Base-by-base conservation (phyloP, 2,329 filamentous ascomycete genomes). In the Colletotrichum sidae region DNA sequence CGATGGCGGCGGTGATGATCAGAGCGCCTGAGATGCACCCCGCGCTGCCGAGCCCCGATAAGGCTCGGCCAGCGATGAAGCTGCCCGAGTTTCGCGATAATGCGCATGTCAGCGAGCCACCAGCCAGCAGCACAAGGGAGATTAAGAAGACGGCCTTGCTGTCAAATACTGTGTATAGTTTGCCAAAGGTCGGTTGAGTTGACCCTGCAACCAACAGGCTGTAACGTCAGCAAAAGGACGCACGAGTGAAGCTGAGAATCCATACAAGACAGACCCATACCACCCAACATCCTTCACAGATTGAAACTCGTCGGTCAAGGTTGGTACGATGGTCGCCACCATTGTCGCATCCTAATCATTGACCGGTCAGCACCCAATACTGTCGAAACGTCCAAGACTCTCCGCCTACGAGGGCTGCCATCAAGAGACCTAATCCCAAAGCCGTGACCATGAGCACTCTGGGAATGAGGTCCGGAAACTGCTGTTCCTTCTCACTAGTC, bases 261-360 rank as follows among this genome's bases (percentile, higher is more conserved):
- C 56, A 25, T 52, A 52, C 56, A 74, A 81, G 6, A 78, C 79
- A 25, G 78, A 76, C 1, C 79, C 81, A 65, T 84, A 84, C 82
- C 83, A 85, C 25, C 77, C 79, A 6, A 83, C 76, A 52, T 82
- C 78, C 9, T 74, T 70, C 2, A 81, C 72, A 25, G 75, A 71
- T 9, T 77, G 71, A 69, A 78, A 76, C 25, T 75, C 75, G 63
- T 72, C 76, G 0, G 79, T 37, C 11, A 59, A 39, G 11, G 56
- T 59, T 6, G 56, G 46, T 7, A 59, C 56, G 41, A 59, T 59
- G 8, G 56, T 59, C 10, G 56, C 46, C 13, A 59, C 56, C 56
- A 59, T 52, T 13, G 56, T 59, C 11, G 47, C 38, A 15, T 59
- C 56, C 56, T 59, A n/a, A 46, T 13, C 37, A 34, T 6, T 7